phyloP scores from a whole-genome alignment of 495 filamentous ascomycete genomes.

The Daldinia childiae region DNA sequence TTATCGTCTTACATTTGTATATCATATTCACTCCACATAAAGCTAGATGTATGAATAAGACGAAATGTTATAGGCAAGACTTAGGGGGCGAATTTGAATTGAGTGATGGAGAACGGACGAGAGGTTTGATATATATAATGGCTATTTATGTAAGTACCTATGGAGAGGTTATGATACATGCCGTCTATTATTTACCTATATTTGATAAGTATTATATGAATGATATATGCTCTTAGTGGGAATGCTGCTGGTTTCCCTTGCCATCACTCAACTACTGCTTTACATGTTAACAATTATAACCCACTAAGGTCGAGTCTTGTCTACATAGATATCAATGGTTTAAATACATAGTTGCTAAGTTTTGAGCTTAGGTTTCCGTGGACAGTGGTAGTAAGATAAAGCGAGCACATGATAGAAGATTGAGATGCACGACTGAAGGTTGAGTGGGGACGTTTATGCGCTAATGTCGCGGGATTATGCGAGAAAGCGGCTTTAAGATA shows the following conservation, averaged over 20 bases:
- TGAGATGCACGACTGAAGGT: slow-evolving; percentile 4
- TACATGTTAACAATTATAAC: too few relatives aligned
- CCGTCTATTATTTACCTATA: too few relatives aligned
- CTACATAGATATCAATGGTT: too few relatives aligned
- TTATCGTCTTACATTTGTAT: background rate
- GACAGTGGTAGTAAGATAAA: background rate
- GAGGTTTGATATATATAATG: background rate
- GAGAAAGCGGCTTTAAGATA: slow-evolving; percentile 27
- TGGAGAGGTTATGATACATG: too few relatives aligned
- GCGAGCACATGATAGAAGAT: slow-evolving; percentile 2
- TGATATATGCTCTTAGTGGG: too few relatives aligned
- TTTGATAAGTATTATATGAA: too few relatives aligned
- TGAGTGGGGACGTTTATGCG: slow-evolving; percentile 37
- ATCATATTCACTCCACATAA: background rate
- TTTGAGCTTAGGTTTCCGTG: background rate
- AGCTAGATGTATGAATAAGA: background rate
- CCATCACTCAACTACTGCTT: too few relatives aligned
- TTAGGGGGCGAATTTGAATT: background rate
- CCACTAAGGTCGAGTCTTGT: too few relatives aligned
- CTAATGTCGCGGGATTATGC: slow-evolving; percentile 38
- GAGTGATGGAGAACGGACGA: background rate
- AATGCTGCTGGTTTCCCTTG: too few relatives aligned
- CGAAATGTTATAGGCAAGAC: background rate
- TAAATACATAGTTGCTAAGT: background rate
- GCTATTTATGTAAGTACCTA: too few relatives aligned